Conservation (phyloP, 2,329 filamentous ascomycete species). For the Aureobasidium sp. region DNA sequence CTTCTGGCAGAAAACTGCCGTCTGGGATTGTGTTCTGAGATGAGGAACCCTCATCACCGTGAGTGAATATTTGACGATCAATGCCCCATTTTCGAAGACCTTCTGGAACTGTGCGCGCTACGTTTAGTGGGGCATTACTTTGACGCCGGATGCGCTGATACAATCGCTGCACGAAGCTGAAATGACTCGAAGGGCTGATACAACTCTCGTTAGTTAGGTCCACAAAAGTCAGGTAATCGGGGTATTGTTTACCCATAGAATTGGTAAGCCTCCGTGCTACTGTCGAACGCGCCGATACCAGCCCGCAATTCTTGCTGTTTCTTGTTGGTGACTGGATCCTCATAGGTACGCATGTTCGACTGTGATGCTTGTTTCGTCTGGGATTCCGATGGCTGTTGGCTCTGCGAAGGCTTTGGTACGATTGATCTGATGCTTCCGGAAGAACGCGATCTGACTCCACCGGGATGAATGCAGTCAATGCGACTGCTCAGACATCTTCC, state of each 20-base stretch:
- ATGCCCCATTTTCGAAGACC: constrained; percentile 11
- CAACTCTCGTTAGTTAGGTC: too few species aligned
- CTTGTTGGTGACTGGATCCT: neutral
- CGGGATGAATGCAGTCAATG: neutral
- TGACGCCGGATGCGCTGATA: constrained; percentile 7
- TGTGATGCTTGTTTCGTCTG: neutral
- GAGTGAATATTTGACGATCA: constrained; percentile 11
- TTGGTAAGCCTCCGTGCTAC: constrained; percentile 6
- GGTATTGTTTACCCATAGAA: neutral
- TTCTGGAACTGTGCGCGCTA: neutral
- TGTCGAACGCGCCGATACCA: constrained; percentile 11
- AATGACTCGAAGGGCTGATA: constrained; percentile 1
- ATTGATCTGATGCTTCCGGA: neutral
- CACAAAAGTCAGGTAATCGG: too few species aligned
- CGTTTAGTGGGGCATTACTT: neutral
- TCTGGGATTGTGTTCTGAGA: neutral
- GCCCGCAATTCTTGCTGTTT: constrained; percentile 13
- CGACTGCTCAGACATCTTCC: neutral
- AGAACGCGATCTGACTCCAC: neutral
- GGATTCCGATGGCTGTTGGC: neutral
- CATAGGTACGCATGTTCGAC: neutral
- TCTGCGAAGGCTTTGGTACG: neutral
- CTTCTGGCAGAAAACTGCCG: neutral
- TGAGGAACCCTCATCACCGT: neutral
- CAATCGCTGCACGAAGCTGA: constrained; percentile 9